A percentile compares a stretch with the other conserved stretches of the same genome.
These are phyloP conservation scores for Xylaria sp. DNA, from an alignment of 495 filamentous ascomycete genomes.

Conservation along the genomic window DNA sequence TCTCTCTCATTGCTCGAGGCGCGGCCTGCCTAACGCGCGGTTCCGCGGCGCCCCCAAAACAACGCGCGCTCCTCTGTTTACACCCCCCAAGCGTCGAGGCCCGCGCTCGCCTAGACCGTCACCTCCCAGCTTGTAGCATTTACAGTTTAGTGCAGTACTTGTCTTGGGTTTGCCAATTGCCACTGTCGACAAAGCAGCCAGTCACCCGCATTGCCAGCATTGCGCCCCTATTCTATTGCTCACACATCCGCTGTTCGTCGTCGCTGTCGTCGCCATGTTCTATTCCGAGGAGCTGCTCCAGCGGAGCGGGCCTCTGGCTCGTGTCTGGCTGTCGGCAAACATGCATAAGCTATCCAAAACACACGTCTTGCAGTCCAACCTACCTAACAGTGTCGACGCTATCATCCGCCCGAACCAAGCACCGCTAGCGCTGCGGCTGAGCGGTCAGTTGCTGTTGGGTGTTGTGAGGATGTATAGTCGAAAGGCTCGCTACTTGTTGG, in stretches of 20 bases:
- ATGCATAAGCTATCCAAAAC: conserved; percentile 95
- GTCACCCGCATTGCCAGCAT: conserved; percentile 34
- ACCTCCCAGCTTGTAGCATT: conserved; percentile 4
- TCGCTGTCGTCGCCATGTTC: conserved; percentile 76
- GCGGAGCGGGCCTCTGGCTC: conserved; percentile 94
- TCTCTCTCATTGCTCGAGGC: conserved; percentile 22
- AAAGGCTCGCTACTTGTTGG: conserved; percentile 92
- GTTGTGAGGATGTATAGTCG: conserved; percentile 97
- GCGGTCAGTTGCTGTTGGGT: conserved; percentile 91
- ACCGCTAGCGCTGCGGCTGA: conserved; percentile 91
- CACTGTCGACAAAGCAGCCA: neutral
- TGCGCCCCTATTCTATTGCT: conserved; percentile 42
- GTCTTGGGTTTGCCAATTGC: conserved; percentile 16
- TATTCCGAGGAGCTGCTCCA: conserved; percentile 96
- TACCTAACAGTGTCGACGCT: conserved; percentile 89
- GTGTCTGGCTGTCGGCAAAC: conserved; percentile 98
- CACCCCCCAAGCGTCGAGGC: conserved; percentile 3
- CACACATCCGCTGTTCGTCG: conserved; percentile 47
- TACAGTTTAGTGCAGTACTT: conserved; percentile 4
- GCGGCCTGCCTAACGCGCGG: conserved; percentile 27
- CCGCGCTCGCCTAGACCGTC: neutral
- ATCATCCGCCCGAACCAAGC: conserved; percentile 95
- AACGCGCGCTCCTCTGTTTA: conserved; percentile 29
- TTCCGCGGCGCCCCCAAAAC: conserved; percentile 25
- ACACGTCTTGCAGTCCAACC: conserved; percentile 89